Conservation (phyloP, 2,329 filamentous ascomycete genomes). For the Anthostomella pinea region DNA sequence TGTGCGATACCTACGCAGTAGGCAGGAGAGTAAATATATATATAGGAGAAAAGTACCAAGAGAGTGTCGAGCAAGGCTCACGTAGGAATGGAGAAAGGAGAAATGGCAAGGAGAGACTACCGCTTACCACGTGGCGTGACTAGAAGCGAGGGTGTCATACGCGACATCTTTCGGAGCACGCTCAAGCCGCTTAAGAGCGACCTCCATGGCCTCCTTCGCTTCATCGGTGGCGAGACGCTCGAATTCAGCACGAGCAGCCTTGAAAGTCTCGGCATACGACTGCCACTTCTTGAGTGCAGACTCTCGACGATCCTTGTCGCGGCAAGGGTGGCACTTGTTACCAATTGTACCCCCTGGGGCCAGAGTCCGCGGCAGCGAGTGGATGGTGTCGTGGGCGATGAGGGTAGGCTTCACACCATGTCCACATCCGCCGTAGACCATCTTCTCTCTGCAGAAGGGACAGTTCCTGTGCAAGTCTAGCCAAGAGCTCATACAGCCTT, state of each 20-base stretch:
- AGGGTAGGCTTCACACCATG: constrained; percentile 27
- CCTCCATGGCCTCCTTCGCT: constrained; percentile 7
- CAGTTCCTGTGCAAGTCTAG: constrained; percentile 24
- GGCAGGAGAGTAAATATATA: too few relatives aligned
- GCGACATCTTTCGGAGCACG: constrained; percentile 6
- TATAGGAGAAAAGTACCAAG: too few relatives aligned
- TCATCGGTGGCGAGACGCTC: constrained; percentile 9
- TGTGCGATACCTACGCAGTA: too few relatives aligned
- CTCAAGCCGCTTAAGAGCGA: constrained; percentile 18
- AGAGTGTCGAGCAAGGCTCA: too few relatives aligned
- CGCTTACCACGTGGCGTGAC: neutral
- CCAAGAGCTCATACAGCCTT: constrained; percentile 30
- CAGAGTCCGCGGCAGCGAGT: constrained; percentile 33
- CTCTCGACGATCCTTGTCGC: constrained; percentile 3
- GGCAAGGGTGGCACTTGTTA: constrained; percentile 15
- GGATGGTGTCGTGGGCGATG: constrained; percentile 31
- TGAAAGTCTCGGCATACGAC: constrained; percentile 9
- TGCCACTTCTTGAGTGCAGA: constrained; percentile 7
- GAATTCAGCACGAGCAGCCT: constrained; percentile 8
- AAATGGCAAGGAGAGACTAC: neutral
- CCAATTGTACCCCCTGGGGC: constrained; percentile 29
- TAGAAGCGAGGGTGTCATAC: neutral
- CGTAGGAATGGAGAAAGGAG: too few relatives aligned
- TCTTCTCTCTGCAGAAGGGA: constrained; percentile 33
- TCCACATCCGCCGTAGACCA: constrained; percentile 29